These are phyloP conservation scores for Kodamaea sp. DNA, from an alignment of 1,139 yeast genomes.

Conservation along the genomic window DNA sequence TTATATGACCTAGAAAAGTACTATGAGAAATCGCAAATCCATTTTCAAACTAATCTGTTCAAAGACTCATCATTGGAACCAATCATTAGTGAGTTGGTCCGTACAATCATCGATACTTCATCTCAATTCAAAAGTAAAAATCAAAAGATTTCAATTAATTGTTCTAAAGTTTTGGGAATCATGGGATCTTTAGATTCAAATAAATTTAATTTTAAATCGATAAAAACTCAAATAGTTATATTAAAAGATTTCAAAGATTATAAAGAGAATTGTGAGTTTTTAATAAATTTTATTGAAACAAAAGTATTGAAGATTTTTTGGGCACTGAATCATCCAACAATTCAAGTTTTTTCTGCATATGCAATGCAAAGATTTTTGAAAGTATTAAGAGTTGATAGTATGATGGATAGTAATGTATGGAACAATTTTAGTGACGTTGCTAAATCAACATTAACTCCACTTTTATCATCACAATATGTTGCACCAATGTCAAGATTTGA, in stretches of 20 bases:
- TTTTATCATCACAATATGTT: conserved; percentile 70
- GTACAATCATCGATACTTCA: conserved; percentile 57
- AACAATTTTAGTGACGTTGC: conserved; percentile 61
- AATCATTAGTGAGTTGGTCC: conserved; percentile 43
- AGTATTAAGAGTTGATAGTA: conserved; percentile 52
- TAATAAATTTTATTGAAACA: conserved; percentile 62
- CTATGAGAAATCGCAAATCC: conserved; percentile 44
- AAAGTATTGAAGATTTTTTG: conserved; percentile 77
- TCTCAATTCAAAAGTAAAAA: conserved; percentile 52
- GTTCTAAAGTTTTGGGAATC: conserved; percentile 69
- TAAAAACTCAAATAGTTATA: conserved; percentile 44
- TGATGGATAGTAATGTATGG: conserved; percentile 49
- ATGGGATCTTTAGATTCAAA: conserved; percentile 79
- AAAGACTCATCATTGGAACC: conserved; percentile 28
- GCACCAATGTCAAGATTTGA: conserved; percentile 45
- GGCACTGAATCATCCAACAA: conserved; percentile 84
- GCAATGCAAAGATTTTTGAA: conserved; percentile 85
- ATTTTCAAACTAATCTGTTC: conserved; percentile 41
- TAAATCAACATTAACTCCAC: conserved; percentile 71
- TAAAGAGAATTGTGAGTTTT: conserved; percentile 61
- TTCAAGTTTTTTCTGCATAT: conserved; percentile 80
- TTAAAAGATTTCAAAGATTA: conserved; percentile 59
- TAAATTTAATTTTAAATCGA: conserved; percentile 49
- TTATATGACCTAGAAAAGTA: conserved; percentile 60
- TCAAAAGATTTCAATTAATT: conserved; percentile 49